Evolutionary conservation across 1,139 yeast species (phyloP).

Genomic region (Meyerozyma sp.): DNA sequence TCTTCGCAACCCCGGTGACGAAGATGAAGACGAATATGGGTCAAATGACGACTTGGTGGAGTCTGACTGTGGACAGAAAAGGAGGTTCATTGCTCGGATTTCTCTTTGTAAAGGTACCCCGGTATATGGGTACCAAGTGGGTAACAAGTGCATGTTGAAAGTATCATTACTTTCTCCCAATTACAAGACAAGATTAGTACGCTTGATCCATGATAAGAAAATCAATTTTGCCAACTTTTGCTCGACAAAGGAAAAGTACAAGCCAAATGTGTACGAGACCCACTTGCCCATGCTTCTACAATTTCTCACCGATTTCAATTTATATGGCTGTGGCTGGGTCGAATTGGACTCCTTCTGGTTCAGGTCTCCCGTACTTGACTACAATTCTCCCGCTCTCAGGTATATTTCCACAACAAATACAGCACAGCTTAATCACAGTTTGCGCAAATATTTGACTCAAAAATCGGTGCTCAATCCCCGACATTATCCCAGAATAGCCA

Average conservation of each 20-base stretch:
- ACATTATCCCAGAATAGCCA: conserved; percentile 48
- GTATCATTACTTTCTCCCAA: conserved; percentile 63
- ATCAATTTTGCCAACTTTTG: conserved; percentile 14
- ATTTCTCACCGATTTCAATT: conserved; percentile 75
- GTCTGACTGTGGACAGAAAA: not conserved
- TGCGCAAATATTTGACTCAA: conserved; percentile 13
- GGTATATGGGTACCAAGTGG: conserved; percentile 77
- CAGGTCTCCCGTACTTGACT: conserved; percentile 32
- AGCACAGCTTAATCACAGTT: conserved; percentile 10
- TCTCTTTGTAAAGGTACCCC: conserved; percentile 72
- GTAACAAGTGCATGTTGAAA: conserved; percentile 60
- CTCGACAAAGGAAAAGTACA: conserved; percentile 5
- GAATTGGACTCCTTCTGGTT: conserved; percentile 29
- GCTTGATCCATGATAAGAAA: conserved; percentile 49
- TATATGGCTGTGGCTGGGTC: conserved; percentile 83
- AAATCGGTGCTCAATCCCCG: conserved; percentile 22
- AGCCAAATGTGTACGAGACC: conserved; percentile 49
- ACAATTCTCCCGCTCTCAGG: not conserved
- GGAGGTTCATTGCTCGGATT: conserved; percentile 51
- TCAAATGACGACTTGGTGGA: not conserved
- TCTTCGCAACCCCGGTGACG: conserved; percentile 6
- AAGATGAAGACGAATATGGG: conserved; percentile 3
- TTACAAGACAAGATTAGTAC: conserved; percentile 53
- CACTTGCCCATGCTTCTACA: conserved; percentile 78
- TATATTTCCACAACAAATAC: conserved; percentile 2